These are phyloP conservation scores for Pythium aquatile DNA, from an alignment of 352 stramenopile genomes.

Conservation along the genomic window DNA sequence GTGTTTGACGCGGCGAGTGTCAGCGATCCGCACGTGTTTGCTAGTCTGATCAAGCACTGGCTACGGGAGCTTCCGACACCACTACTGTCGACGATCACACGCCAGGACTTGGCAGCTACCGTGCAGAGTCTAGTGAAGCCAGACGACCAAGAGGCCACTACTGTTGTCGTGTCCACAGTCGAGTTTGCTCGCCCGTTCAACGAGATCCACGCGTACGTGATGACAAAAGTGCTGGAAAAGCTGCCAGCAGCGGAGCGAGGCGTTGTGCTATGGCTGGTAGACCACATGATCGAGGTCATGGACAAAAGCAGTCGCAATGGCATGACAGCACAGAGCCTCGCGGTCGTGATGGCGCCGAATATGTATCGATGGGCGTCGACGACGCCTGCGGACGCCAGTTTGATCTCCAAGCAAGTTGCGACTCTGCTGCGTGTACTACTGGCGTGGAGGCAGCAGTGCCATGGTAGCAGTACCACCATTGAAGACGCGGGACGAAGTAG, in stretches of 20 bases:
- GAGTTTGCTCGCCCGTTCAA: constrained; percentile 16
- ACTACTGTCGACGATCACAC: constrained; percentile 28
- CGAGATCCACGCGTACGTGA: constrained; percentile 11
- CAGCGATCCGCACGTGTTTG: constrained; percentile 51
- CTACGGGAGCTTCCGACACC: constrained; percentile 51
- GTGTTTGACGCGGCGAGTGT: constrained; percentile 36
- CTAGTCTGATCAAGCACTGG: constrained; percentile 64
- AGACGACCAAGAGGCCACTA: not conserved
- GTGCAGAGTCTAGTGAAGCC: constrained; percentile 26
- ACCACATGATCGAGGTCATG: constrained; percentile 62
- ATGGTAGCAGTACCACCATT: not conserved
- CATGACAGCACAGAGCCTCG: constrained; percentile 52
- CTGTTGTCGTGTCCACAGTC: not conserved
- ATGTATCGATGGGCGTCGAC: constrained; percentile 36
- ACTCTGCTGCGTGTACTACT: constrained; percentile 41
- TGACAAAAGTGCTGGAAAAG: constrained; percentile 26
- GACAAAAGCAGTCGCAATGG: constrained; percentile 34
- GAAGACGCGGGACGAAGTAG: not conserved
- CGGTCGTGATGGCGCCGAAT: constrained; percentile 60
- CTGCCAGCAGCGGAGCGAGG: constrained; percentile 31
- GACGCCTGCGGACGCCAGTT: constrained; percentile 24
- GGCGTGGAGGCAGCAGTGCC: constrained; percentile 29
- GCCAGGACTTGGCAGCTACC: constrained; percentile 21
- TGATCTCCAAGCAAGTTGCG: constrained; percentile 33
- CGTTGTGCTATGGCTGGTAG: constrained; percentile 62